Evolutionary conservation across 1,284 basidiomycete genomes (phyloP).

Genomic region (Flammula alnicola): DNA sequence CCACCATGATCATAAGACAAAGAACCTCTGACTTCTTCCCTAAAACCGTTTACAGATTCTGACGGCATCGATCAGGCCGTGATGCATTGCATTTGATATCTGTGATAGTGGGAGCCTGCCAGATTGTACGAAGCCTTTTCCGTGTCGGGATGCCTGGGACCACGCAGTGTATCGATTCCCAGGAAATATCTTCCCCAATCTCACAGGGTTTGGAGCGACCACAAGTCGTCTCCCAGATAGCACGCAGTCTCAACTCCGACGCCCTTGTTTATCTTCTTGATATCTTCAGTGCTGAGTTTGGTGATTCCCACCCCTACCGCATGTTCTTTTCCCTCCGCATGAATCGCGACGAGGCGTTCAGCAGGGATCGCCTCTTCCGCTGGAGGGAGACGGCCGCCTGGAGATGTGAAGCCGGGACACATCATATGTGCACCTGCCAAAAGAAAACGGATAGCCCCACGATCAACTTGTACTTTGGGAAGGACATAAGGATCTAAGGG

Average conservation of each 20-base stretch:
- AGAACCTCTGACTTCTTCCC: slow-evolving; percentile 14
- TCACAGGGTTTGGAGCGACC: slow-evolving; percentile 77
- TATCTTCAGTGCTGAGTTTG: slow-evolving; percentile 87
- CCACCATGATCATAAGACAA: slow-evolving; percentile 20
- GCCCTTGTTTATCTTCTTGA: slow-evolving; percentile 88
- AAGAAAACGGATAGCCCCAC: slow-evolving; percentile 97
- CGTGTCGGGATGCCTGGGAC: slow-evolving; percentile 9
- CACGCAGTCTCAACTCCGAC: slow-evolving; percentile 89
- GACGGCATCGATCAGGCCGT: slow-evolving; percentile 16
- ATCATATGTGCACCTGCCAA: slow-evolving; percentile 95
- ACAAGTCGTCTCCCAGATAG: slow-evolving; percentile 90
- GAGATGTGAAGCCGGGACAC: slow-evolving; percentile 94
- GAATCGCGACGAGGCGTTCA: slow-evolving; percentile 82
- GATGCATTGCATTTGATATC: slow-evolving; percentile 10
- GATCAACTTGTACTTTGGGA: slow-evolving; percentile 89
- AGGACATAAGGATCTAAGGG: slow-evolving; percentile 85
- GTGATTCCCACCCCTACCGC: slow-evolving; percentile 89
- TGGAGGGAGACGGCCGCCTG: slow-evolving; percentile 88
- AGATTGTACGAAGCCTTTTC: slow-evolving; percentile 1
- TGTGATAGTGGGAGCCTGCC: neutral
- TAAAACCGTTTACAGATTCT: slow-evolving; percentile 7
- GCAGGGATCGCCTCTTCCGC: slow-evolving; percentile 69
- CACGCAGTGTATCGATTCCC: neutral
- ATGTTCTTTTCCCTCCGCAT: slow-evolving; percentile 96
- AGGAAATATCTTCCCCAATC: slow-evolving; percentile 6